These are phyloP conservation scores for Tuber calosporum DNA, from an alignment of 495 filamentous ascomycete genomes.

Conservation along the genomic window DNA sequence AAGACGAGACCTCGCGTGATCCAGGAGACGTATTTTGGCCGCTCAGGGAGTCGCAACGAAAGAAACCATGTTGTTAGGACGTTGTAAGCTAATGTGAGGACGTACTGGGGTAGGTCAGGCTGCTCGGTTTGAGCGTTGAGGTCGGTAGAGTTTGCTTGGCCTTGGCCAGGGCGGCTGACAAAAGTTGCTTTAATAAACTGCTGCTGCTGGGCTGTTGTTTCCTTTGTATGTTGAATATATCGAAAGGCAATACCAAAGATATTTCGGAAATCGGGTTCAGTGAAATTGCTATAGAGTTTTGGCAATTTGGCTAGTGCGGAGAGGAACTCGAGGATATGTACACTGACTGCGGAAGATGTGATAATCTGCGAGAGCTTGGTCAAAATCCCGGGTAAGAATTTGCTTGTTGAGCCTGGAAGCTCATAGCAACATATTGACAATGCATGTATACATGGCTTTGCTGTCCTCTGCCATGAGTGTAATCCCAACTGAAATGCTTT, in stretches of 20 bases:
- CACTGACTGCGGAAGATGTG: conserved; percentile 78
- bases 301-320: conserved; percentile 77
- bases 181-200: conserved; percentile 8
- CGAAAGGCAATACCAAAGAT: conserved; percentile 92
- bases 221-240: conserved; percentile 70
- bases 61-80: conserved; percentile 97
- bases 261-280: conserved; percentile 78
- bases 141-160: conserved; percentile 15
- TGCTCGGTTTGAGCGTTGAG: conserved; percentile 41
- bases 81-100: conserved; percentile 86
- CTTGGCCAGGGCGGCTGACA: conserved; percentile 17
- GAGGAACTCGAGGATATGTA: conserved; percentile 91
- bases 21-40: conserved; percentile 77
- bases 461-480: conserved; percentile 73
- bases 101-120: conserved; percentile 73
- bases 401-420: conserved; percentile 72
- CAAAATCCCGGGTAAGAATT: conserved; percentile 70
- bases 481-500: conserved; percentile 74
- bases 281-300: conserved; percentile 75
- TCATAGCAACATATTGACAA: conserved; percentile 91
- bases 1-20: conserved; percentile 79
- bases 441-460: conserved; percentile 87
- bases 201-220: conserved; percentile 40
- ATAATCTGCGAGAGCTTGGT: conserved; percentile 92
- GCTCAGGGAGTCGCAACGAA: conserved; percentile 72